These are phyloP conservation scores for Phytopythium oedochilum DNA, from an alignment of 352 stramenopile species.

Conservation along the genomic window DNA sequence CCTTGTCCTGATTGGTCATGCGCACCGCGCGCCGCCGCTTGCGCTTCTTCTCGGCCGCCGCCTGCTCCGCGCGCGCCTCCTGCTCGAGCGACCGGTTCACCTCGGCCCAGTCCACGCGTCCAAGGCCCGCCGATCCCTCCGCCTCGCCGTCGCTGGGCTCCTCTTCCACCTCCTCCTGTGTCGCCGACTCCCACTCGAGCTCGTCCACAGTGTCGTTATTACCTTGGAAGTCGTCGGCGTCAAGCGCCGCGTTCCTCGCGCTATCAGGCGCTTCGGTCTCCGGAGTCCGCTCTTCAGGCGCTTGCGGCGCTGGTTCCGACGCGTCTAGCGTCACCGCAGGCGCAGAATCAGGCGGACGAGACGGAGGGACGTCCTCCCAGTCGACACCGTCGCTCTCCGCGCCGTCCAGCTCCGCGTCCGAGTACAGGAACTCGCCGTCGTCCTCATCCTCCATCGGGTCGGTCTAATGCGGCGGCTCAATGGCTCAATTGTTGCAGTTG, in stretches of 20 bases:
- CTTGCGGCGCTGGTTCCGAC: neutral
- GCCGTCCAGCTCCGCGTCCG: conserved; percentile 22
- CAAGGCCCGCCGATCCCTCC: conserved; percentile 21
- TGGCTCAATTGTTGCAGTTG: conserved; percentile 5
- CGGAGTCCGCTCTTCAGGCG: neutral
- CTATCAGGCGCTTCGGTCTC: neutral
- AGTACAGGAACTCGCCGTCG: conserved; percentile 54
- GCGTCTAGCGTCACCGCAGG: neutral
- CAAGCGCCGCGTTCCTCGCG: no score
- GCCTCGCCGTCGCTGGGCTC: conserved; percentile 6
- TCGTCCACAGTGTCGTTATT: neutral
- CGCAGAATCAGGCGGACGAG: conserved; percentile 3
- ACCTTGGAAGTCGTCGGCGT: no score
- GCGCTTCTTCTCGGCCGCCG: conserved; percentile 15
- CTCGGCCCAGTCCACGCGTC: conserved; percentile 61
- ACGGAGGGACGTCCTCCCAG: conserved; percentile 53
- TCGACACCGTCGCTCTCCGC: conserved; percentile 48
- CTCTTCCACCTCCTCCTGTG: conserved; percentile 10
- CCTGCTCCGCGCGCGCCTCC: conserved; percentile 14
- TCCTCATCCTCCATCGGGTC: conserved; percentile 31
- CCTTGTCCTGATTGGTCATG: conserved; percentile 62
- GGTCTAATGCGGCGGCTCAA: neutral
- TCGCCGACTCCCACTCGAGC: neutral
- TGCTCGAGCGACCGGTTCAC: conserved; percentile 49
- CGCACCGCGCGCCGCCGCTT: conserved; percentile 32